A percentile compares a stretch with the other conserved stretches of the same genome.
Evolutionary conservation across 176 grass and related monocot species (phyloP).

Genomic region (Sorghum bicolor): DNA sequence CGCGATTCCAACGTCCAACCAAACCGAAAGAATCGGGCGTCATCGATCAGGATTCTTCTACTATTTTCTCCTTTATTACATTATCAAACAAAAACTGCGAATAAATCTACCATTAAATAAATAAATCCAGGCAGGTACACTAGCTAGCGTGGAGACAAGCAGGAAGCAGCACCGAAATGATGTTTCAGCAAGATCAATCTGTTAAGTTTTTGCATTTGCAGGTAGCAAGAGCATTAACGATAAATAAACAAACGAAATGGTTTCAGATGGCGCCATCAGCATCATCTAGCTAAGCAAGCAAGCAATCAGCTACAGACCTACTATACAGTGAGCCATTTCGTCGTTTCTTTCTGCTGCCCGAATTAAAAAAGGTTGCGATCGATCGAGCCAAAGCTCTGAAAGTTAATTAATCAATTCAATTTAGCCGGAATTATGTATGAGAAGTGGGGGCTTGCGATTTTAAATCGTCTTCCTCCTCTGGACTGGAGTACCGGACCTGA

Average conservation of each 20-base stretch:
- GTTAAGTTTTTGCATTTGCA: too few relatives aligned
- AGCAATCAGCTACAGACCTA: too few relatives aligned
- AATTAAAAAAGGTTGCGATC: too few relatives aligned
- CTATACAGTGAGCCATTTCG: too few relatives aligned
- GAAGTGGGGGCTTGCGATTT: neutral
- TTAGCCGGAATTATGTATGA: too few relatives aligned
- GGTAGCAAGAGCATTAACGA: neutral
- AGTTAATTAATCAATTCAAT: too few relatives aligned
- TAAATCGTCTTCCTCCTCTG: neutral
- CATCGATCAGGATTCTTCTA: neutral
- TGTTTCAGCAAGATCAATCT: too few relatives aligned
- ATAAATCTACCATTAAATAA: neutral
- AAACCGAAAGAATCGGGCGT: slow-evolving; percentile 23
- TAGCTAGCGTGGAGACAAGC: neutral
- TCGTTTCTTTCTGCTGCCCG: too few relatives aligned
- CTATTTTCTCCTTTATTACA: neutral
- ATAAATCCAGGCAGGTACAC: neutral
- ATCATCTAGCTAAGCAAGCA: neutral
- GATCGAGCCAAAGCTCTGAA: too few relatives aligned
- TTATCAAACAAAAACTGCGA: neutral
- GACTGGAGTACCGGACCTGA: neutral
- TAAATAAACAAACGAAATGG: neutral
- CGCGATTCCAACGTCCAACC: slow-evolving; percentile 38
- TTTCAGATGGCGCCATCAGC: slow-evolving; percentile 17
- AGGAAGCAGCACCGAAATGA: neutral